Base-by-base conservation (phyloP, 768 basidiomycete species). In the Trametes sanguinea region DNA sequence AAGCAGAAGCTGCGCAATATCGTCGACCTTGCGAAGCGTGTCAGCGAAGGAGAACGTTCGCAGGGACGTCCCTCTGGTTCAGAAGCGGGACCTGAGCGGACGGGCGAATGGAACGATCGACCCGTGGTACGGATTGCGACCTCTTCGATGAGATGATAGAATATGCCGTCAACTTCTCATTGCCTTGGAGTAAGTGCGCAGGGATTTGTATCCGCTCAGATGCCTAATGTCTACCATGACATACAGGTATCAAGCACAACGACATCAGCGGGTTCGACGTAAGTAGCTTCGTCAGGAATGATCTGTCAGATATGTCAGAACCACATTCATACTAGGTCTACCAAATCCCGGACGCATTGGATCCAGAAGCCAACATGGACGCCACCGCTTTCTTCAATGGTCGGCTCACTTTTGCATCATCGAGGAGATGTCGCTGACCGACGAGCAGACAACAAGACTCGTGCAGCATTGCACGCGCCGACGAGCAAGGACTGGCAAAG, bases 101-200 rank as follows among this genome's bases (percentile, higher is more conserved):
- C 76, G 83, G 35, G 72, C 81, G 1, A 85, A 84, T 63, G 85
- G 80, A 8, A 83, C 82, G 2, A 79, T 75, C 46, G 73, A 76
- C 57, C 67, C 75, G 39, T 75, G 69, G 58, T 76, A 76, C 47
- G 70, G 70, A 8, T 91, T 91, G 90, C 72, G 77, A 84, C 57
- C 69, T 90, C 10, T 79, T 83, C 51, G 82, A 85, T 60, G 83
- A 87, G 75, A 81, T 86, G 73, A 67, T 88, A 35, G 89, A 90
- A 72, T 90, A 90, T 65, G 86, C 88, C 14, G 54, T 84, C 61
- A 92, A 91, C 68, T 90, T 79, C 68, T 88, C 89, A 0, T 84
- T 79, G 68, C 89, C 89, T 1, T 83, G 81, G 82, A 72, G 76
- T 77, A 40, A 22, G 76, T 70, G 17, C n/a, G 33, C 30, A 27